A percentile compares a stretch with the other conserved stretches of the same genome.
phyloP scores from a whole-genome alignment of 2,329 filamentous ascomycete species.

The Botrytis porri region DNA sequence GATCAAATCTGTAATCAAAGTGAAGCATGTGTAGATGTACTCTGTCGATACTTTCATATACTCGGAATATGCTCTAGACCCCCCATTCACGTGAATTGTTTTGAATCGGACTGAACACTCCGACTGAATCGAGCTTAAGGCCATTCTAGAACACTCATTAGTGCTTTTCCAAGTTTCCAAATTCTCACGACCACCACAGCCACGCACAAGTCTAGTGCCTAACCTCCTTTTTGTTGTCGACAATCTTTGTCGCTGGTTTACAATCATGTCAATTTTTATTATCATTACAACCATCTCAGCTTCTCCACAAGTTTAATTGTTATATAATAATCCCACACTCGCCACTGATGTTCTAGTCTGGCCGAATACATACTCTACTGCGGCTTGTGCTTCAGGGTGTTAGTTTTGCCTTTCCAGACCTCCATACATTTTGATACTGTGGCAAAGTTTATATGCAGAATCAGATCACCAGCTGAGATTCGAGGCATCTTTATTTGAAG shows the following conservation, averaged over 20 bases:
- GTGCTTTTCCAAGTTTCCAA: neutral
- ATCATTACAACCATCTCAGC: neutral
- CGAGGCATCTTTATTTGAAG: neutral
- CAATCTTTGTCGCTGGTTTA: neutral
- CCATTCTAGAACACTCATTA: conserved; percentile 3
- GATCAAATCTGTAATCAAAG: neutral
- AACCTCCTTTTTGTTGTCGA: neutral
- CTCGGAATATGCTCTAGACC: neutral
- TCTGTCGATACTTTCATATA: neutral
- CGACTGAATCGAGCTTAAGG: neutral
- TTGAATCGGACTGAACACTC: neutral
- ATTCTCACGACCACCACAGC: neutral
- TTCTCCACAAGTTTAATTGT: neutral
- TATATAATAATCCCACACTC: neutral
- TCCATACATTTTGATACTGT: neutral
- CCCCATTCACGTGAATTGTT: neutral
- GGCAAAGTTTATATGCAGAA: neutral
- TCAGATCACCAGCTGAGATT: neutral
- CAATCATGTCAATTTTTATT: neutral
- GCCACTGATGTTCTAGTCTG: neutral
- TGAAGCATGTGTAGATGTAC: neutral
- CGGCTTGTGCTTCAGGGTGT: neutral
- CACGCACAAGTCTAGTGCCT: neutral
- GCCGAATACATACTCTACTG: neutral
- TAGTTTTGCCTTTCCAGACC: neutral